Evolutionary conservation across 176 grass and related monocot genomes (phyloP).

Genomic region (Alloteropsis semialata): DNA sequence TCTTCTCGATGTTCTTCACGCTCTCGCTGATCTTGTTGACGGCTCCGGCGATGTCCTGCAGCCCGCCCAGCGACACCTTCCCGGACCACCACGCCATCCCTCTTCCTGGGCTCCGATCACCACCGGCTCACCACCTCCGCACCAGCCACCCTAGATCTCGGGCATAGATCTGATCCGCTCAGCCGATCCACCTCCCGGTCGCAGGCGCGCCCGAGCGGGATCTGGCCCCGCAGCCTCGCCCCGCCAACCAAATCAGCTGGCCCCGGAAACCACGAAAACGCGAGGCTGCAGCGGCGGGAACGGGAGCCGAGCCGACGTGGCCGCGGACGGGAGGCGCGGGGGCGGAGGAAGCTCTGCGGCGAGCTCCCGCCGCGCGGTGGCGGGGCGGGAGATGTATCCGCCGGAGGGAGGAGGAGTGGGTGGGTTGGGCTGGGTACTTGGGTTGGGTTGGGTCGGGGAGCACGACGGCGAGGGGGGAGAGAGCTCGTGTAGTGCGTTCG

Average conservation of each 20-base stretch:
- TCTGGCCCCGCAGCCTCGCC: not conserved
- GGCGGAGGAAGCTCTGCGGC: conserved; percentile 6
- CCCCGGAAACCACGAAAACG: not conserved
- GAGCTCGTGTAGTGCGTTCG: conserved; percentile 27
- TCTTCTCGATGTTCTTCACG: conserved; percentile 99
- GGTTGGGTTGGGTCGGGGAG: conserved; percentile 21
- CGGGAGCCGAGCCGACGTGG: not conserved
- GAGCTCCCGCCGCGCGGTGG: conserved; percentile 32
- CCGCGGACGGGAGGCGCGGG: not conserved
- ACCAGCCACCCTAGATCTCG: conserved; percentile 35
- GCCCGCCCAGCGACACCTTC: conserved; percentile 78
- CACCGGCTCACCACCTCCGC: not conserved
- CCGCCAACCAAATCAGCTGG: not conserved
- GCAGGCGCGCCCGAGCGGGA: conserved; percentile 25
- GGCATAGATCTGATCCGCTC: conserved; percentile 52
- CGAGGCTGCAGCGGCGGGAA: not conserved
- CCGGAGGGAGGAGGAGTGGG: not conserved
- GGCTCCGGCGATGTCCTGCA: conserved; percentile 96
- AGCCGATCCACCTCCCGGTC: conserved; percentile 1
- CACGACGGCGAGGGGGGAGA: conserved; percentile 15
- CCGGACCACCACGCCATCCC: conserved; percentile 93
- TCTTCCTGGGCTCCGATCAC: conserved; percentile 6
- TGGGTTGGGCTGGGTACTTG: conserved; percentile 21
- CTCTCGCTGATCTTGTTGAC: conserved; percentile 97
- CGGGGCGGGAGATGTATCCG: conserved; percentile 29